Conservation (phyloP, 2,329 filamentous ascomycete species). For the Penicillium capsulatum region DNA sequence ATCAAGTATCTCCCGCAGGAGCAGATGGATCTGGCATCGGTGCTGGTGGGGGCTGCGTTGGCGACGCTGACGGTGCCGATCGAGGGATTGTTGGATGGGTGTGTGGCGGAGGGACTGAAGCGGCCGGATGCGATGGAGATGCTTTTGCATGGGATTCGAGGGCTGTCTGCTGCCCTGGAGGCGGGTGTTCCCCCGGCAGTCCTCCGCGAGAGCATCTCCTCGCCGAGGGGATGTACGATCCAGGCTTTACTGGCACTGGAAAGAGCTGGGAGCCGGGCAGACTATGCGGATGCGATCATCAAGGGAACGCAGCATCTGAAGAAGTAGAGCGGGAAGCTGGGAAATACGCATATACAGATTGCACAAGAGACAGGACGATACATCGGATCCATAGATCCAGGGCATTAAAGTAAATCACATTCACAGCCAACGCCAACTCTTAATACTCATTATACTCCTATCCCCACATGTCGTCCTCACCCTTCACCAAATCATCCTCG, state of each 20-base stretch:
- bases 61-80: conserved; percentile 57
- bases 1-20: conserved; percentile 50
- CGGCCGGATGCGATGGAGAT: conserved; percentile 58
- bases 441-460: conserved; percentile 8
- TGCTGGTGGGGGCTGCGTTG: conserved; percentile 58
- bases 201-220: conserved; percentile 58
- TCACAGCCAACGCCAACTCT: too few species aligned
- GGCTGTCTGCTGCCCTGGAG: conserved; percentile 55
- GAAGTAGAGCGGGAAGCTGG: background rate
- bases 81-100: conserved; percentile 59
- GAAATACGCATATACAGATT: too few species aligned
- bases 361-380: too few species aligned
- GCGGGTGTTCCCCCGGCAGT: conserved; percentile 59
- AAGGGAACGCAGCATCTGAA: conserved; percentile 28
- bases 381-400: too few species aligned
- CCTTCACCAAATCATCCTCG: conserved; percentile 46
- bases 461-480: conserved; percentile 47
- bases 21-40: conserved; percentile 54
- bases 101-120: conserved; percentile 59
- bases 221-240: conserved; percentile 61
- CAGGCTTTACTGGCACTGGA: conserved; percentile 57
- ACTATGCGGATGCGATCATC: conserved; percentile 51
- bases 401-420: background rate
- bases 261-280: conserved; percentile 53
- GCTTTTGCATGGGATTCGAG: conserved; percentile 58